Percentiles rank a stretch among this genome's conserved stretches.
Evolutionary conservation across 345 rosid species (phyloP).

Genomic region (Pistacia atlantica): DNA sequence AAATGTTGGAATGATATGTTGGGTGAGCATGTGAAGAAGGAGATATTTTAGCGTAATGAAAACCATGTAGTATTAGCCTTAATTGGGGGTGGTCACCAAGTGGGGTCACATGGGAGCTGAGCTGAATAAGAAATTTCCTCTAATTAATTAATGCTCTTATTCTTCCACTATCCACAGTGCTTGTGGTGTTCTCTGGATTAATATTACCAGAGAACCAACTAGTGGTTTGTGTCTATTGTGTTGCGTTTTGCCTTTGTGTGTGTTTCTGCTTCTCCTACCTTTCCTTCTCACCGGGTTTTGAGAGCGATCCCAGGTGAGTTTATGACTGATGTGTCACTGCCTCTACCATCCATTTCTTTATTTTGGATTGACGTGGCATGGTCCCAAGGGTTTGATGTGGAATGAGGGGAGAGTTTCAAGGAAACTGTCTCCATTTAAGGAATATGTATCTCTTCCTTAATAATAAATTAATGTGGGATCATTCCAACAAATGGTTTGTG

Average conservation of each 20-base stretch:
- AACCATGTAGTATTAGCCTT: background rate
- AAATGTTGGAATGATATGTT: background rate
- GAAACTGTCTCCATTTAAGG: background rate
- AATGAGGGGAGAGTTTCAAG: background rate
- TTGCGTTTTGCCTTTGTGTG: background rate
- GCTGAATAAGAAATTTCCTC: background rate
- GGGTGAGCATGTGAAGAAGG: constrained; percentile 34
- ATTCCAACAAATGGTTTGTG: background rate
- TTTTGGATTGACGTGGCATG: constrained; percentile 16
- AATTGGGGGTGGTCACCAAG: constrained; percentile 7
- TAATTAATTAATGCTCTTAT: too few relatives aligned
- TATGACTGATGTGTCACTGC: constrained; percentile 20
- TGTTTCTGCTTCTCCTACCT: constrained; percentile 19
- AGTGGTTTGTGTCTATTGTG: background rate
- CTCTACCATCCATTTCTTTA: background rate
- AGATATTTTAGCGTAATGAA: constrained; percentile 17
- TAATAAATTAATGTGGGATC: background rate
- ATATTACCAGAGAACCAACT: background rate
- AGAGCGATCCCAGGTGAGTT: constrained; percentile 6
- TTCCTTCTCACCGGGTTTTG: constrained; percentile 20
- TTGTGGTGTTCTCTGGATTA: background rate
- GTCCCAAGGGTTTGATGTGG: background rate
- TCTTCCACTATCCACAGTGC: too few relatives aligned
- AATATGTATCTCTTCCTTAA: background rate
- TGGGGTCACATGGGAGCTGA: constrained; percentile 25